phyloP scores from a whole-genome alignment of 1,284 basidiomycete species.

The Gymnopus androsaceus region DNA sequence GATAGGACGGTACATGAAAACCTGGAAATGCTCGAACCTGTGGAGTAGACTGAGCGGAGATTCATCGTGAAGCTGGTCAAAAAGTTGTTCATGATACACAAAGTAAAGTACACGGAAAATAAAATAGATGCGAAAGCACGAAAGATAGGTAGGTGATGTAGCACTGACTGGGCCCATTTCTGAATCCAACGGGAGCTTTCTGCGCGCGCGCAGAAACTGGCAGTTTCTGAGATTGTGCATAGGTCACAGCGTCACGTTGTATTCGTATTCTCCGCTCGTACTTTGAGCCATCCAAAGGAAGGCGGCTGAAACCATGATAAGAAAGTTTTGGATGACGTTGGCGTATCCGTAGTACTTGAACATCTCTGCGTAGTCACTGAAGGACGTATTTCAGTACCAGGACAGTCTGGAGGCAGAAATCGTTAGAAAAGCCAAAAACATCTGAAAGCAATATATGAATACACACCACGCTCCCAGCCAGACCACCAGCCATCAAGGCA shows the following conservation, averaged over 20 bases:
- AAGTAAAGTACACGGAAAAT: no score
- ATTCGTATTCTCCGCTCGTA: constrained; percentile 82
- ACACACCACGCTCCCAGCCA: constrained; percentile 91
- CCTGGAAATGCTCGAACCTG: no score
- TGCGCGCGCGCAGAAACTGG: no score
- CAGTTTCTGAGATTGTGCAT: no score
- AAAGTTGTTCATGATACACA: no score
- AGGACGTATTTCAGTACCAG: constrained; percentile 91
- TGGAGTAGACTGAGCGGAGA: no score
- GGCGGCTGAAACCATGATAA: constrained; percentile 88
- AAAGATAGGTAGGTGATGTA: no score
- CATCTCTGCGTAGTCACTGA: constrained; percentile 72
- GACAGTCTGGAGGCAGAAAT: constrained; percentile 64
- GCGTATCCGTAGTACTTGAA: constrained; percentile 94
- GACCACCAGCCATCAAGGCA: constrained; percentile 93
- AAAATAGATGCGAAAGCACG: no score
- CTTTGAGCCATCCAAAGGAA: constrained; percentile 89
- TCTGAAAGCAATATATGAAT: not conserved
- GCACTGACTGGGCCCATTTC: not conserved
- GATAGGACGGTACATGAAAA: no score
- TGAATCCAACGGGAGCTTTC: no score
- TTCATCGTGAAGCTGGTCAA: no score
- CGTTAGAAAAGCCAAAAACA: not conserved
- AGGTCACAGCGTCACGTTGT: constrained; percentile 72
- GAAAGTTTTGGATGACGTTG: constrained; percentile 90